Evolutionary conservation across 1,139 yeast genomes (phyloP).

Genomic region (Tardiomyces depauwii): DNA sequence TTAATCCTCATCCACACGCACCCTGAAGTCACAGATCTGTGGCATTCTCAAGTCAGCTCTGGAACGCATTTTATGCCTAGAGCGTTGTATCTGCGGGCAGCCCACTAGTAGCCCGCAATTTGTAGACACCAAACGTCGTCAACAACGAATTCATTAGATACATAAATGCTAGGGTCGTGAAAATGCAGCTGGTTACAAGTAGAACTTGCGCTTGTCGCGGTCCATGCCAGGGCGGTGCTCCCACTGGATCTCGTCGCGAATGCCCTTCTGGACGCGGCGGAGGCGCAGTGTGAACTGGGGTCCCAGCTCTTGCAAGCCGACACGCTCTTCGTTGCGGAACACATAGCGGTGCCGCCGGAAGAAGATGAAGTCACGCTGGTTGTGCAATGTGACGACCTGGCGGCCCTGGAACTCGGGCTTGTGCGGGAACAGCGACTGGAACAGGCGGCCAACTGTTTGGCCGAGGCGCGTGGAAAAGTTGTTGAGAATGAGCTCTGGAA

Average conservation of each 20-base stretch:
- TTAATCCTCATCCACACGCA: too few species aligned
- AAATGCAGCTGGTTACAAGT: slow-evolving; percentile 37
- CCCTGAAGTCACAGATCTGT: too few species aligned
- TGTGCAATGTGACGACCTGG: slow-evolving; percentile 89
- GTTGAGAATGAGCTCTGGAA: slow-evolving; percentile 84
- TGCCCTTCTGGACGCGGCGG: slow-evolving; percentile 82
- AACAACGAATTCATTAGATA: background rate
- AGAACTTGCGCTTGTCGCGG: slow-evolving; percentile 86
- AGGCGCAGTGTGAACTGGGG: slow-evolving; percentile 90
- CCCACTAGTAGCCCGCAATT: too few species aligned
- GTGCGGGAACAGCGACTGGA: slow-evolving; percentile 87
- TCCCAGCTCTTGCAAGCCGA: slow-evolving; percentile 90
- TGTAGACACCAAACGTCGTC: background rate
- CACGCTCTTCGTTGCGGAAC: slow-evolving; percentile 80
- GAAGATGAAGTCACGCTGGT: slow-evolving; percentile 90
- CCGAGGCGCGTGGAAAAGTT: slow-evolving; percentile 90
- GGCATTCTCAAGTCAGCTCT: too few species aligned
- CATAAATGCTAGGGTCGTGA: background rate
- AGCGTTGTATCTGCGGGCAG: too few species aligned
- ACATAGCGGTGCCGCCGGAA: slow-evolving; percentile 91
- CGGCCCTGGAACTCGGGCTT: slow-evolving; percentile 90
- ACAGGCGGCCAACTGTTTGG: slow-evolving; percentile 80
- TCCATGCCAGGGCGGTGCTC: slow-evolving; percentile 96
- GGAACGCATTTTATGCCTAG: too few species aligned
- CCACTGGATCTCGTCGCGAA: slow-evolving; percentile 90